Evolutionary conservation across 2,329 filamentous ascomycete genomes (phyloP), one percentile per base, ranked within the genome.

Genomic region (Ophiostoma pallidulum): DNA sequence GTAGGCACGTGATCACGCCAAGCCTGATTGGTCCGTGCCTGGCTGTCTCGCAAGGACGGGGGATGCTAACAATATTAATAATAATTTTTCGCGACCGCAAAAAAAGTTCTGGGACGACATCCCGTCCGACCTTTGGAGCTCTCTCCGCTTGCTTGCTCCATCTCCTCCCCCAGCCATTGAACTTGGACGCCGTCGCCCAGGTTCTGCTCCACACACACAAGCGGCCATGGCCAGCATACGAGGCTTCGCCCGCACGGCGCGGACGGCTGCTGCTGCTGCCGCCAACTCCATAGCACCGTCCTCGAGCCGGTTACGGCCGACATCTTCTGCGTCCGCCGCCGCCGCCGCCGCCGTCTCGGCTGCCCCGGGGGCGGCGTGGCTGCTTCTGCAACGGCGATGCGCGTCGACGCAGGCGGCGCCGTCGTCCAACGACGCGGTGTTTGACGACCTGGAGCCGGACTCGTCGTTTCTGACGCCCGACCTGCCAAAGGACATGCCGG

Each of bases 381-480:
- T 47, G 47, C 66, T 49, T 29, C 50, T 26, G 16, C 65, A 71
- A 61, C 50, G 40, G 16, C 65, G 71, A 61, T 72, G 68, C 58
- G 66, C 66, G 49, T 75, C 74, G n/a, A 71, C 68, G 39, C 63
- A 67, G 51, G 65, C 65, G 12, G 51, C 45, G 18, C 24, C 5
- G 24, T 28, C 24, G 24, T 28, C 24, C 6, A 6, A 5, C 10
- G 45, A 52, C 36, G 57, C 66, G 10, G 60, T 56, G 31, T 60
- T 75, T 35, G 57, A 62, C 40, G 75, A 78, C 51, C 66, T 79
- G 51, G 75, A 79, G 57, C 53, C 36, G 1, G 66, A 70, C 29
- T 76, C 75, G 44, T 70, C 73, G 28, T 67, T 78, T 55, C 57
- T 58, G 31, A 62, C 66, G 16, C 68, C 72, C 19, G 54, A 61